Percentiles rank a stretch among this genome's conserved stretches.
phyloP scores from a whole-genome alignment of 2,329 filamentous ascomycete genomes.

The Ceratocystis cubensis region DNA sequence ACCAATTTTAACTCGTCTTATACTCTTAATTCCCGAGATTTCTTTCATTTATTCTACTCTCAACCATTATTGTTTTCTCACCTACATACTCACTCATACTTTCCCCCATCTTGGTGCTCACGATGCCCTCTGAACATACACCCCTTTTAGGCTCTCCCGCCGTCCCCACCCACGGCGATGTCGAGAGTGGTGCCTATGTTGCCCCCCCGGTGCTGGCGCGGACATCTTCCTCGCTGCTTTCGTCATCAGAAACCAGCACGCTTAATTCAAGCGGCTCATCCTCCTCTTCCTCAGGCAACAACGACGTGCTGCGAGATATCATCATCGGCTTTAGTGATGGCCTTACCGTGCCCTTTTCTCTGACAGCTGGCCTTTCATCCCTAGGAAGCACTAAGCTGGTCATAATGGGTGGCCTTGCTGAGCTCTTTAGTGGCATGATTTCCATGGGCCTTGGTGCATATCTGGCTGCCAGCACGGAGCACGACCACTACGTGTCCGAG shows the following conservation, averaged over 20 bases:
- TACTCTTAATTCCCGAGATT: not conserved
- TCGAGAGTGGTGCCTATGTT: conserved; percentile 11
- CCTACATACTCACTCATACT: not conserved
- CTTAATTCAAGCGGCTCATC: conserved; percentile 13
- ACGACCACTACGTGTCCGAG: conserved; percentile 39
- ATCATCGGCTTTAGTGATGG: conserved; percentile 70
- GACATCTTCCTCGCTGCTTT: conserved; percentile 22
- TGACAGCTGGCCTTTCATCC: conserved; percentile 59
- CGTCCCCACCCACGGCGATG: not conserved
- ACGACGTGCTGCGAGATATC: conserved; percentile 45
- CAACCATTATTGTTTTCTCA: not conserved
- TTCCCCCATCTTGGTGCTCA: not conserved
- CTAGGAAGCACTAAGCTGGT: conserved; percentile 54
- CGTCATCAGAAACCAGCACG: conserved; percentile 19
- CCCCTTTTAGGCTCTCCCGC: conserved; percentile 11
- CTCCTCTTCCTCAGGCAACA: conserved; percentile 29
- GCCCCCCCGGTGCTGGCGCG: not conserved
- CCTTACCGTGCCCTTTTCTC: conserved; percentile 65
- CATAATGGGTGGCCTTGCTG: conserved; percentile 60
- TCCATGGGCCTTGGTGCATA: conserved; percentile 68
- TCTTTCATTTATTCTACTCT: not conserved
- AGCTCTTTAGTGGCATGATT: conserved; percentile 63
- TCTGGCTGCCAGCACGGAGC: conserved; percentile 50
- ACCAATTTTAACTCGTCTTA: too few species aligned
- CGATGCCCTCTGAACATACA: conserved; percentile 10